Evolutionary conservation across 1,139 yeast genomes (phyloP), one percentile per base, ranked within the genome.

Genomic region (Suhomyces taliae): DNA sequence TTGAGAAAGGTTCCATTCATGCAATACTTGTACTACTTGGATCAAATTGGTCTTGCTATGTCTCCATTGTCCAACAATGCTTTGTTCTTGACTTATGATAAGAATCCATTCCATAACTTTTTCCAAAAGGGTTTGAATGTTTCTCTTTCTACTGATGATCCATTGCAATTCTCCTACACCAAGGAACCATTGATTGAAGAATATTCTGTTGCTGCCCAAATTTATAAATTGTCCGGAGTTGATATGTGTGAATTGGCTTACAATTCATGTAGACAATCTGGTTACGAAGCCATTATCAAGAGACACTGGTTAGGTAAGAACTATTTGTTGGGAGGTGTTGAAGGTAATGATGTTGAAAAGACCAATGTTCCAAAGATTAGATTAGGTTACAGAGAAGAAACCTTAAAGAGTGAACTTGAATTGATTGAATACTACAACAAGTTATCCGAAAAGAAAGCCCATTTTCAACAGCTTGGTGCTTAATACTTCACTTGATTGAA

Each of bases 21-120:
- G 53, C 99, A 95, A 66, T 95, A 93, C 64, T 72, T 95, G 55
- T 95, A 85, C 71, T 95, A 89, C 62, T 73, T 95, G 65, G 97
- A 93, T 61, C 99, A 93, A 67, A 84, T 95, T 61, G 98, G 97
- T 29, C 79, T 95, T 65, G 99, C 99, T n/a, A 93, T 95, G 99
- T 90, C 97, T 7, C 99, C 99, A 40, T 74, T 95, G 56, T 89
- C 97, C 11, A 95, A 95, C 72, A 95, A 95, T 66, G 99, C 99
- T 0, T 76, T 95, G 61, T 95, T 95, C 65, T 77, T 95, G 67
- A 89, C 97, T 0, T 95, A 93, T 62, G 99, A 93, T 62, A 93
- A 93, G 81, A 96, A 39, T 64, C 99, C 99, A 27, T 90, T 93
- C 76, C 85, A 87, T 57, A 77, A 82, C 55, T 95, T 90, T 65